Percentiles rank a stretch among this genome's conserved stretches.
phyloP scores from a whole-genome alignment of 768 basidiomycete species.

The Termitomyces sp. region DNA sequence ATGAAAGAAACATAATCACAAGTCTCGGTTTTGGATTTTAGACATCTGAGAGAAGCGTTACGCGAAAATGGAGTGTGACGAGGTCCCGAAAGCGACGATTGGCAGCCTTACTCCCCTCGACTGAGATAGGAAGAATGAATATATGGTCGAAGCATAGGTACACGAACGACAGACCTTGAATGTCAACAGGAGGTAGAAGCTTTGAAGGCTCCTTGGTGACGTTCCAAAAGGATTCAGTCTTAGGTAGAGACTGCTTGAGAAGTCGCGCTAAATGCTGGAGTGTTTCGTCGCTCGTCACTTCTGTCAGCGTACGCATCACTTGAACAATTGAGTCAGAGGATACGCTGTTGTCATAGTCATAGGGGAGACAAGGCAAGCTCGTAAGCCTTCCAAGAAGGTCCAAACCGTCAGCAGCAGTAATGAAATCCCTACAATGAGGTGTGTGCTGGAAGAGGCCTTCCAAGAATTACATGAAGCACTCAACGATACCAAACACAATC shows the following conservation, averaged over 20 bases:
- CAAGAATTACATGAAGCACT: conserved; percentile 57
- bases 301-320: conserved; percentile 84
- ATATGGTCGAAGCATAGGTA: conserved; percentile 1
- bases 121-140: conserved; percentile 22
- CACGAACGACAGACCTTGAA: conserved; percentile 30
- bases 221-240: conserved; percentile 72
- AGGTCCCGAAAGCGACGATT: conserved; percentile 69
- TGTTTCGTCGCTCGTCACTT: conserved; percentile 76
- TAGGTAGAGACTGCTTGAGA: conserved; percentile 63
- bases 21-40: conserved; percentile 18
- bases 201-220: conserved; percentile 49
- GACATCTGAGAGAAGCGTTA: conserved; percentile 82
- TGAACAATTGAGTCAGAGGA: conserved; percentile 86
- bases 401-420: conserved; percentile 68
- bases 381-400: conserved; percentile 72
- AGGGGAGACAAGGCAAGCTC: conserved; percentile 81
- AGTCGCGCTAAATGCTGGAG: conserved; percentile 64
- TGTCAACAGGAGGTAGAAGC: conserved; percentile 59
- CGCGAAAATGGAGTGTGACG: conserved; percentile 70
- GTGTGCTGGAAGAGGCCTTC: conserved; percentile 94
- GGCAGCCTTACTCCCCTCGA: conserved; percentile 40
- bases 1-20: conserved; percentile 71
- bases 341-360: conserved; percentile 80
- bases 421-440: conserved; percentile 87
- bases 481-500: background rate